Evolutionary conservation across 164 flowering plant species (phyloP).

Genomic region (Annona squamosa): DNA sequence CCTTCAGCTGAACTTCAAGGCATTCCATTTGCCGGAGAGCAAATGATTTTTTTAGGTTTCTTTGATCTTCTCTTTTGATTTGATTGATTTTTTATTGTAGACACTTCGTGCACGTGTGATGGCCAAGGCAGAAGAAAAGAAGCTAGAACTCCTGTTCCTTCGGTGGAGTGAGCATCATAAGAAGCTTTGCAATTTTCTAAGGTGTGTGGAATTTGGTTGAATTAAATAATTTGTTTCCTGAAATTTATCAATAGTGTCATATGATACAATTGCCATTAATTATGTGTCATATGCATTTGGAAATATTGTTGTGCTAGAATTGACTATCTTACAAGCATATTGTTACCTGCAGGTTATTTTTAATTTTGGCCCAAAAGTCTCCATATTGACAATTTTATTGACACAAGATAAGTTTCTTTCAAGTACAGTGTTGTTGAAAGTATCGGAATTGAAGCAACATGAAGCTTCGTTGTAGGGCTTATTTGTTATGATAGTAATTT

Average conservation of each 20-base stretch:
- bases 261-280: background rate
- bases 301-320: background rate
- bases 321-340: background rate
- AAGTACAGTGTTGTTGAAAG: constrained; percentile 31
- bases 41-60: background rate
- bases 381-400: constrained; percentile 95
- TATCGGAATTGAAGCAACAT: constrained; percentile 38
- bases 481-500: background rate
- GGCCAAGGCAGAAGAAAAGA: constrained; percentile 98
- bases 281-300: background rate
- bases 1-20: constrained; percentile 1
- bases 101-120: constrained; percentile 89
- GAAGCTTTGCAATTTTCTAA: constrained; percentile 82
- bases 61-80: background rate
- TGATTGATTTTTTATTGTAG: constrained; percentile 22
- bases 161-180: constrained; percentile 94
- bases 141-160: constrained; percentile 90
- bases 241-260: background rate
- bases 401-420: constrained; percentile 98
- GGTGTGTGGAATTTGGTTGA: constrained; percentile 27
- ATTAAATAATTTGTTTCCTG: background rate
- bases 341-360: constrained; percentile 83
- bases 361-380: constrained; percentile 95
- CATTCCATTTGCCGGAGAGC: background rate
- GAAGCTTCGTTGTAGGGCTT: constrained; percentile 12